Evolutionary conservation across 2,329 filamentous ascomycete genomes (phyloP).

Genomic region (Xylaria sp.): DNA sequence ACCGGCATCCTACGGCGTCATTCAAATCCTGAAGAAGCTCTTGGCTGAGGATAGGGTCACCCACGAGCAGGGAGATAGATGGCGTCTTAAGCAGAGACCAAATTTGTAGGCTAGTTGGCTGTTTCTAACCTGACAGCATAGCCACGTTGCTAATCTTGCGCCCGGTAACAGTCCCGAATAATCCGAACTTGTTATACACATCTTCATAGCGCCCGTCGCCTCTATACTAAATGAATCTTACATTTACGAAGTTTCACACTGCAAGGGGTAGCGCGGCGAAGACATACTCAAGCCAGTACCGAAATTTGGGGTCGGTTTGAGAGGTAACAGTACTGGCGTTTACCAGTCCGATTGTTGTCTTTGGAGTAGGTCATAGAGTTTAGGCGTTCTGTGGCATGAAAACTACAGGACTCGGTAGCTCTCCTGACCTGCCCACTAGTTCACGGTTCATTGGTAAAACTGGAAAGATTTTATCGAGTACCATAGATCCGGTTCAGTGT

Average conservation of each 20-base stretch:
- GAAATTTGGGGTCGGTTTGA: background rate
- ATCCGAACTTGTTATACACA: constrained; percentile 1
- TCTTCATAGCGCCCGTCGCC: background rate
- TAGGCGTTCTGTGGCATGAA: background rate
- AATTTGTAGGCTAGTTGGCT: constrained; percentile 51
- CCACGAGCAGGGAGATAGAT: constrained; percentile 53
- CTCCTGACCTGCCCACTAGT: background rate
- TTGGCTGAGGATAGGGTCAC: constrained; percentile 75
- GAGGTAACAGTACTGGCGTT: background rate
- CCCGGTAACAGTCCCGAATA: constrained; percentile 21
- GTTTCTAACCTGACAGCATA: constrained; percentile 13
- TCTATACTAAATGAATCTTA: background rate
- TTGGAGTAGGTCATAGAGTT: background rate
- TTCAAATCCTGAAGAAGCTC: constrained; percentile 84
- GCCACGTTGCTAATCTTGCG: constrained; percentile 25
- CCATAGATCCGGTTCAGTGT: background rate
- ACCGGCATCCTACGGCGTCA: constrained; percentile 79
- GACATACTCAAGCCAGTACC: background rate
- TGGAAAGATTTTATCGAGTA: background rate
- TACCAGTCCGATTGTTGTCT: background rate
- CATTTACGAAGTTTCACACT: background rate
- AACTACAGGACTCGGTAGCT: background rate
- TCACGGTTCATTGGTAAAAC: background rate
- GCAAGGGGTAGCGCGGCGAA: background rate
- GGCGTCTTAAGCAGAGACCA: constrained; percentile 58